Evolutionary conservation across 768 basidiomycete genomes (phyloP), one percentile per base, ranked within the genome.

Genomic region (Rhizopogon rudus): DNA sequence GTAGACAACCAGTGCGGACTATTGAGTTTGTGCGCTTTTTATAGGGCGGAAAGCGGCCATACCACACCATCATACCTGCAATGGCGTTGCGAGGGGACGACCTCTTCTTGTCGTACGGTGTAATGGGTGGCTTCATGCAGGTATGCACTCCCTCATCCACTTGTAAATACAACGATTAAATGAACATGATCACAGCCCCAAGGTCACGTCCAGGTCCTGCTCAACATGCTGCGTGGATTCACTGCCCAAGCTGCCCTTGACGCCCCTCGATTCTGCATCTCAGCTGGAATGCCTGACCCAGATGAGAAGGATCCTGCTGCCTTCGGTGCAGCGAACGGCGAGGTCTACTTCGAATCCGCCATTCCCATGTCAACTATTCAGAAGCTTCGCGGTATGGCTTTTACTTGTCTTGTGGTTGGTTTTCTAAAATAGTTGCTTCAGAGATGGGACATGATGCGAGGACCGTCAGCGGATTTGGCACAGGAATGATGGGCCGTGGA

Each of bases 251-350:
- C 91, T 3, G 91, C 94, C 13, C 81, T 99, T 39, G 96, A 98
- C 70, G 88, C 93, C 0, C 96, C 95, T 8, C 84, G 96, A 13
- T 97, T 98, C 75, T 98, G 95, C 67, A 98, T 98, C 55, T 94
- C 93, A 13, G 82, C 92, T 16, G 90, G 88, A 25, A 79, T 78
- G 54, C 88, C 91, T 0, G 84, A 88, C 58, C 64, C 79, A 2
- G 75, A 81, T 42, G 75, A 71, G 22, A 71, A 73, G 35, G 68
- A 75, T 31, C 48, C 48, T 25, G 76, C 75, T 8, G 68, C 71
- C 25, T 84, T 84, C 0, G 85, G 86, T 3, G 78, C 83, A 54
- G 77, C 70, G 44, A 91, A 91, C 64, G 88, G 89, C 59, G 87
- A 89, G 60, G 86, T 98, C 6, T 93, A 87, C 70, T 82, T 98